Evolutionary conservation across 1,284 basidiomycete species (phyloP).

Genomic region (Leccinum fuscescens): DNA sequence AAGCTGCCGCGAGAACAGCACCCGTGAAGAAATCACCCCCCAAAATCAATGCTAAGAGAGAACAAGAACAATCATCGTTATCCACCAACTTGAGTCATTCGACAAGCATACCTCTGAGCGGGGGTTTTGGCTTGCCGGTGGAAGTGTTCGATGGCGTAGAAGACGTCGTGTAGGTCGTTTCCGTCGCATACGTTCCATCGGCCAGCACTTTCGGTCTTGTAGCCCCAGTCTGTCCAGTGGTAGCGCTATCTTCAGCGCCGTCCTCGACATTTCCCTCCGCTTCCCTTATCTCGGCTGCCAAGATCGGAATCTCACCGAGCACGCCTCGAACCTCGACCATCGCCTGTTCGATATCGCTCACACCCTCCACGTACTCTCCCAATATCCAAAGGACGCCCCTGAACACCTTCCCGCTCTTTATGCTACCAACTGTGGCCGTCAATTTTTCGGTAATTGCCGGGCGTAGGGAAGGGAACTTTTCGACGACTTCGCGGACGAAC

Average conservation of each 20-base stretch:
- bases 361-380: constrained; percentile 85
- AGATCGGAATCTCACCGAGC: constrained; percentile 93
- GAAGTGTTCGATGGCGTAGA: constrained; percentile 64
- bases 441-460: constrained; percentile 85
- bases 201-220: constrained; percentile 74
- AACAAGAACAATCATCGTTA: not conserved
- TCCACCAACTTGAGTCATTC: not conserved
- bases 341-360: constrained; percentile 66
- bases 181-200: constrained; percentile 98
- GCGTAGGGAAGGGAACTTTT: constrained; percentile 94
- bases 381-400: constrained; percentile 97
- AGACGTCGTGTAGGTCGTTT: constrained; percentile 84
- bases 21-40: constrained; percentile 98
- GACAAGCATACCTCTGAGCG: constrained; percentile 63
- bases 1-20: constrained; percentile 81
- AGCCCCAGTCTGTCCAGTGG: constrained; percentile 37
- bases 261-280: constrained; percentile 50
- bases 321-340: constrained; percentile 86
- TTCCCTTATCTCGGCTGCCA: constrained; percentile 86
- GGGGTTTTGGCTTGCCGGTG: constrained; percentile 88
- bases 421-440: constrained; percentile 79
- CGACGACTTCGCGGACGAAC: constrained; percentile 96
- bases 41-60: constrained; percentile 71
- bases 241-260: constrained; percentile 41
- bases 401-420: constrained; percentile 98